Conservation (phyloP, 805 yeast species). For the Sungouiella thailandica region DNA sequence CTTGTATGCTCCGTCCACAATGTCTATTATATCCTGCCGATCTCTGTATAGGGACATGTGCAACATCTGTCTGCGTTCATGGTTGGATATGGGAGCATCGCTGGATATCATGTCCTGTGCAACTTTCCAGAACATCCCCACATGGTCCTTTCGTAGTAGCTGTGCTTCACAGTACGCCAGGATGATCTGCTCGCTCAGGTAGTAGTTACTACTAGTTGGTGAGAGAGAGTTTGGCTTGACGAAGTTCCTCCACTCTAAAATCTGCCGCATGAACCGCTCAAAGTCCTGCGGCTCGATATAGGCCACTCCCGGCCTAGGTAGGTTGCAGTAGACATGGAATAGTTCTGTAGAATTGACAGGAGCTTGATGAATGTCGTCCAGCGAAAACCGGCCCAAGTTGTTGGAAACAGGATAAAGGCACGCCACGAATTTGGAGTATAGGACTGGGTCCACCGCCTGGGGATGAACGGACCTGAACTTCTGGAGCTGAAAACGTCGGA, state of each 20-base stretch:
- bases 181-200: conserved; percentile 3
- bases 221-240: conserved; percentile 21
- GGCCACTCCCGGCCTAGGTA: conserved; percentile 23
- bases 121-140: conserved; percentile 18
- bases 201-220: conserved; percentile 3
- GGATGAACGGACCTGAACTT: conserved; percentile 2
- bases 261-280: conserved; percentile 22
- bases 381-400: conserved; percentile 4
- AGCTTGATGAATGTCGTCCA: not conserved
- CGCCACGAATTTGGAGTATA: conserved; percentile 3
- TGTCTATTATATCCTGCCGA: conserved; percentile 15
- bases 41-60: conserved; percentile 30
- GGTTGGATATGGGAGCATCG: conserved; percentile 23
- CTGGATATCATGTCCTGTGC: conserved; percentile 23
- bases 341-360: conserved; percentile 23
- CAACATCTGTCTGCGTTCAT: conserved; percentile 27
- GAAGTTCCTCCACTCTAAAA: conserved; percentile 21
- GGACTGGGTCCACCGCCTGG: conserved; percentile 2
- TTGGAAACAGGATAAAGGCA: conserved; percentile 10
- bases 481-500: conserved; percentile 5
- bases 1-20: conserved; percentile 6
- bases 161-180: conserved; percentile 17
- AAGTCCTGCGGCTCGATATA: conserved; percentile 23
- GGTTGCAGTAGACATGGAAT: conserved; percentile 20
- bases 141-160: conserved; percentile 15